Evolutionary conservation across 208 protist species (phyloP).

Genomic region (Chromosphaera perkinsii): DNA sequence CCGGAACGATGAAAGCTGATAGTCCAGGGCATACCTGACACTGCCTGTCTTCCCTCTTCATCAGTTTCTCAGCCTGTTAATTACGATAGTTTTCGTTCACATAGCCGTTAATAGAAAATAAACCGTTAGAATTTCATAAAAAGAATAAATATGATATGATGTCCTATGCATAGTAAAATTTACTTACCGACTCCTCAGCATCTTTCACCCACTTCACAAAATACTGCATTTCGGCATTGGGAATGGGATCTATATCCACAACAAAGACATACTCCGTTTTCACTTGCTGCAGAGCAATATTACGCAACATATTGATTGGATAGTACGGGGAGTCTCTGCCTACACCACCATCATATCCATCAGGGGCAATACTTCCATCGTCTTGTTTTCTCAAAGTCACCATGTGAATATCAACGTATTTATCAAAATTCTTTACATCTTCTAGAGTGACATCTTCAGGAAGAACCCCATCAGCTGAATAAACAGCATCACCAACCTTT

Average conservation of each 20-base stretch:
- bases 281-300: slow-evolving; percentile 19
- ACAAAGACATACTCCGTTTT: slow-evolving; percentile 22
- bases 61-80: neutral
- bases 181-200: neutral
- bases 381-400: neutral
- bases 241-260: slow-evolving; percentile 25
- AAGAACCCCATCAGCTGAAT: neutral
- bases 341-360: too few relatives aligned
- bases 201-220: neutral
- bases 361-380: too few relatives aligned
- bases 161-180: too few relatives aligned
- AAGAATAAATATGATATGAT: too few relatives aligned
- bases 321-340: too few relatives aligned
- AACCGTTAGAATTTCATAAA: too few relatives aligned
- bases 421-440: too few relatives aligned
- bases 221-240: slow-evolving; percentile 5
- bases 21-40: slow-evolving; percentile 16
- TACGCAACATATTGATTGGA: slow-evolving; percentile 35
- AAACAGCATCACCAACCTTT: neutral
- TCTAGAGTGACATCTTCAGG: neutral
- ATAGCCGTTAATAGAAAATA: too few relatives aligned
- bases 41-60: neutral
- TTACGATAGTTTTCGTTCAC: too few relatives aligned
- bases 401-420: slow-evolving; percentile 20
- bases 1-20: slow-evolving; percentile 17